Base-by-base conservation (phyloP, 2,329 filamentous ascomycete species). In the Trichoderma harzianum region DNA sequence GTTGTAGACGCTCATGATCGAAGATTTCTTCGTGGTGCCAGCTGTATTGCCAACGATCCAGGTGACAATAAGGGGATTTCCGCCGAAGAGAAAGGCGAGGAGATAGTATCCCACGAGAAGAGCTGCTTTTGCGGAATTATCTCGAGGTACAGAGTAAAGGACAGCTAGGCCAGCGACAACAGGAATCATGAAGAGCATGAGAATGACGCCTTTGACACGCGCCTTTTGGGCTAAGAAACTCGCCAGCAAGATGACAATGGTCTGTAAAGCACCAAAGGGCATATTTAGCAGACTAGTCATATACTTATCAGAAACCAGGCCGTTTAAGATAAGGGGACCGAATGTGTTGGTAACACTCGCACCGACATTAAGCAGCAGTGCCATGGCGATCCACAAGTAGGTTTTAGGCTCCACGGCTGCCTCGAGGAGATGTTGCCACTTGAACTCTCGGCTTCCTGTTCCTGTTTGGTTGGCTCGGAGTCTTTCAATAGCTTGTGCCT, bases 1-100 rank as follows among this genome's bases (percentile, higher is more conserved):
- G 10, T 47, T 47, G n/a, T 47, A 47, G 43, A 47, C n/a, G n/a
- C 43, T 47, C 43, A 47, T 47, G 43, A 47, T 47, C n/a, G 43
- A 84, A 0, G 88, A 89, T 76, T 90, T 91, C 80, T 93, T 92
- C 5, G 90, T 92, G 18, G 86, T 88, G 7, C 91, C 91, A 0
- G 85, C 91, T 0, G 89, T 92, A 78, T 93, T 93, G 8, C 87
- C 89, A 7, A 92, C 85, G 71, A 92, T 89, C 90, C 91, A 93
- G 0, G 88, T 86, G 0, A 92, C 87, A 32, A 91, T 87, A 11
- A 93, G 81, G 0, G 90, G 90, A 75, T 91, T 91, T 1, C 86
- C 88, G 1, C 89, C 89, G 72, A 90, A 92, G 11, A 92, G 81
- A 78, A 91, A 92, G 0, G 89, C 87, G 0, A 92, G 84, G 1